Percentiles rank a stretch among this genome's conserved stretches.
phyloP scores from a whole-genome alignment of 352 stramenopile genomes.

The Phytopythium oedochilum region DNA sequence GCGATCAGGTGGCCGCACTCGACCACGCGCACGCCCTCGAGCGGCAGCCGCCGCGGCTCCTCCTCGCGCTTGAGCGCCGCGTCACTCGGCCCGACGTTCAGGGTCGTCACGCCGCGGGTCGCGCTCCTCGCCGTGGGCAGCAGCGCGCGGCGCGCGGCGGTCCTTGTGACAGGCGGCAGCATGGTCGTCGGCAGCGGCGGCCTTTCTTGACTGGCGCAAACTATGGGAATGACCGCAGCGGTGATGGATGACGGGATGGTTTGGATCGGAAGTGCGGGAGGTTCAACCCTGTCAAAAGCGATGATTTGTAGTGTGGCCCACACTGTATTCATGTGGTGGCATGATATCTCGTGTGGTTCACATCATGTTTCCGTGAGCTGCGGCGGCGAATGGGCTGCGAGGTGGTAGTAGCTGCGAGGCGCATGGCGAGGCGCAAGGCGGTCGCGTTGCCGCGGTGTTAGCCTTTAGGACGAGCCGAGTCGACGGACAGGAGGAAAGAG shows the following conservation, averaged over 20 bases:
- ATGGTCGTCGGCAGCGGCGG: not conserved
- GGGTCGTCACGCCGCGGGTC: conserved; percentile 24
- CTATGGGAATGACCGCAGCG: not conserved
- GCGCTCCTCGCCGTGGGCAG: not conserved
- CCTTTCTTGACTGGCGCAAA: not conserved
- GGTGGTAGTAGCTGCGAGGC: conserved; percentile 35
- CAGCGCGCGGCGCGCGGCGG: not conserved
- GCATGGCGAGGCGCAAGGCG: not conserved
- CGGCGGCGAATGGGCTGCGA: conserved; percentile 16
- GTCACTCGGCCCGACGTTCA: conserved; percentile 7
- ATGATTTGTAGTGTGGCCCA: conserved; percentile 1
- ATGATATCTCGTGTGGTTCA: conserved; percentile 3
- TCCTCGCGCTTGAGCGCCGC: not conserved
- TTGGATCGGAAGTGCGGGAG: no score
- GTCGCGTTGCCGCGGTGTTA: not conserved
- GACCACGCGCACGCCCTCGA: conserved; percentile 69
- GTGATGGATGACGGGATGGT: conserved; percentile 1
- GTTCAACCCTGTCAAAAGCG: conserved; percentile 20
- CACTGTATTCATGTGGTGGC: not conserved
- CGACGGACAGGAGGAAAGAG: not conserved
- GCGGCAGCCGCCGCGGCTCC: conserved; percentile 27
- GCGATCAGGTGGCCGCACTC: conserved; percentile 82
- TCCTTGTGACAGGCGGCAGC: not conserved
- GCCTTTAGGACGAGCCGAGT: not conserved
- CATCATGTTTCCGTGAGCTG: conserved; percentile 8